Percentiles rank a stretch among this genome's conserved stretches.
These are phyloP conservation scores for Austroboletus novae-zelandiae DNA, from an alignment of 1,284 basidiomycete genomes.

Conservation along the genomic window DNA sequence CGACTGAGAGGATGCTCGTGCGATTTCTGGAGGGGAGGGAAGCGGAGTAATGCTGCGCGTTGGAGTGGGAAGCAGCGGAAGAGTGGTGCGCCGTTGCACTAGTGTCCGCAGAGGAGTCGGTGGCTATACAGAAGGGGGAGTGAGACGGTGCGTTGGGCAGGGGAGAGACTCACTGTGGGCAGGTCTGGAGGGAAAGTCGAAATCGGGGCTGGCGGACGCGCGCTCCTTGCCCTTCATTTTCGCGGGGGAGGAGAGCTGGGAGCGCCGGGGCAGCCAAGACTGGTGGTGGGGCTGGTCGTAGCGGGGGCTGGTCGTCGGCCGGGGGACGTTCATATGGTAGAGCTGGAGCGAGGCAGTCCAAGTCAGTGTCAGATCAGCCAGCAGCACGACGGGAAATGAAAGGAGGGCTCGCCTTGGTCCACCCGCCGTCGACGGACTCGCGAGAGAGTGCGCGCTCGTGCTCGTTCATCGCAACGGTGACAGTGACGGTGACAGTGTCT, in stretches of 20 bases:
- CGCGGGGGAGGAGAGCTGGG: constrained; percentile 9
- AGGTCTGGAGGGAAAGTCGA: constrained; percentile 3
- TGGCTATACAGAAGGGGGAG: constrained; percentile 12
- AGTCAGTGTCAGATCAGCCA: constrained; percentile 12
- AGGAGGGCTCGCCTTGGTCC: constrained; percentile 19
- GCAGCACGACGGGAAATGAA: background rate
- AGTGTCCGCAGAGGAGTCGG: constrained; percentile 16
- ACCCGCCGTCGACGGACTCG: constrained; percentile 18
- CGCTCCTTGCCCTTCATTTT: constrained; percentile 18
- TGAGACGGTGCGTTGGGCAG: background rate
- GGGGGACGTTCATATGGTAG: constrained; percentile 5
- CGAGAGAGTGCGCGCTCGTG: constrained; percentile 4
- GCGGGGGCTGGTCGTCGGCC: constrained; percentile 8
- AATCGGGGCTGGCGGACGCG: constrained; percentile 4
- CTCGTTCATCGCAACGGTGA: background rate
- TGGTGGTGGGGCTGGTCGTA: constrained; percentile 13
- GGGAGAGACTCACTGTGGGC: constrained; percentile 13
- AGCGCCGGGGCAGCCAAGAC: constrained; percentile 23
- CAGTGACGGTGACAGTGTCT: too few relatives aligned
- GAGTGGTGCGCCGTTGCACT: constrained; percentile 6
- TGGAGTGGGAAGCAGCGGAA: constrained; percentile 6
- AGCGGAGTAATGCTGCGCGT: constrained; percentile 4
- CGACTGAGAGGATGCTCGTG: constrained; percentile 50
- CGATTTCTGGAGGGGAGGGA: constrained; percentile 31
- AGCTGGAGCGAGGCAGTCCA: constrained; percentile 12